Conservation (phyloP, 1,284 basidiomycete genomes). For the Golubevia pallescens region DNA sequence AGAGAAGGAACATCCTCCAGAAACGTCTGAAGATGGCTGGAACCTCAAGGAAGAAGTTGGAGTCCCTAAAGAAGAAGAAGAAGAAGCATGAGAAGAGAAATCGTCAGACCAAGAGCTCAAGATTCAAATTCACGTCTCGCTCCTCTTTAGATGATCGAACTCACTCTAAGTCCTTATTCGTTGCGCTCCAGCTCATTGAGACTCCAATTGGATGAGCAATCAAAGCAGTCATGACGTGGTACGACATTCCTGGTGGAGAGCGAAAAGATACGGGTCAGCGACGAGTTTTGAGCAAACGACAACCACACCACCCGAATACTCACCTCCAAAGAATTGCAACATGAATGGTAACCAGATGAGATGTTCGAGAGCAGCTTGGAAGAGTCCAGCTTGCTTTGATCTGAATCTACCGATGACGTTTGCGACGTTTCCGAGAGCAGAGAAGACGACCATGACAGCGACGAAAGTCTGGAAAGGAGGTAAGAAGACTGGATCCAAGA, state of each 20-base stretch:
- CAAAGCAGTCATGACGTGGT: slow-evolving; percentile 30
- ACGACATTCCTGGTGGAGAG: slow-evolving; percentile 31
- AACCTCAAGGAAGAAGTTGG: slow-evolving; percentile 41
- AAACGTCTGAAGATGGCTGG: slow-evolving; percentile 29
- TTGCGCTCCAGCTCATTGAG: slow-evolving; percentile 45
- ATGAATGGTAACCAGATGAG: slow-evolving; percentile 18
- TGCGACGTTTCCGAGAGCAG: slow-evolving; percentile 14
- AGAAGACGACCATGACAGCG: slow-evolving; percentile 27
- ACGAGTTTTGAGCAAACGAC: too few relatives aligned
- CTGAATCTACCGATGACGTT: slow-evolving; percentile 22
- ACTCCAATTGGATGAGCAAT: slow-evolving; percentile 24
- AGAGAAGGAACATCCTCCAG: slow-evolving; percentile 24
- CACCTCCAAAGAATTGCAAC: too few relatives aligned
- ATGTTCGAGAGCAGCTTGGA: slow-evolving; percentile 17
- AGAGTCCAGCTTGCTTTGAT: slow-evolving; percentile 10
- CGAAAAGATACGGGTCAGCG: too few relatives aligned
- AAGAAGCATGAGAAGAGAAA: too few relatives aligned
- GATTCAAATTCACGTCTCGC: too few relatives aligned
- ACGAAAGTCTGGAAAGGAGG: slow-evolving; percentile 28
- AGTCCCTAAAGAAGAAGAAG: too few relatives aligned
- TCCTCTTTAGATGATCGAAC: not conserved
- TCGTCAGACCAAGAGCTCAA: too few relatives aligned
- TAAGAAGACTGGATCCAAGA: slow-evolving; percentile 22
- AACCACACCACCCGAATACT: too few relatives aligned
- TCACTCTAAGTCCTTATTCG: slow-evolving; percentile 18